Evolutionary conservation across 1,284 basidiomycete genomes (phyloP).

Genomic region (Coriolopsis trogii): DNA sequence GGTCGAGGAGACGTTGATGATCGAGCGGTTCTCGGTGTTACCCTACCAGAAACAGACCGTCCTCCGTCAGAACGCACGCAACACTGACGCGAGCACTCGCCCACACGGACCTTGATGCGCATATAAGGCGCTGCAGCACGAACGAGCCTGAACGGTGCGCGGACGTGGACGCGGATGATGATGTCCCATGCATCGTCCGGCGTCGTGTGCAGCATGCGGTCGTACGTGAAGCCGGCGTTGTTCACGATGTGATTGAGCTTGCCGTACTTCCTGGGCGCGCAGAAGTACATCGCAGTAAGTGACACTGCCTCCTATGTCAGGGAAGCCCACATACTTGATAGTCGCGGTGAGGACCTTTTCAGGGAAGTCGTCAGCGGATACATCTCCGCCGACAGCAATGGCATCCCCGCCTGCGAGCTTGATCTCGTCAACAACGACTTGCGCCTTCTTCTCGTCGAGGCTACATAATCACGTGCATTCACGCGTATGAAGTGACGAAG

Average conservation of each 20-base stretch:
- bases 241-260: conserved; percentile 88
- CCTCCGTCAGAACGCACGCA: background rate
- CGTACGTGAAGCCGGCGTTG: conserved; percentile 88
- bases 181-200: conserved; percentile 83
- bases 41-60: conserved; percentile 25
- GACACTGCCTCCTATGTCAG: background rate
- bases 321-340: conserved; percentile 56
- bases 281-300: background rate
- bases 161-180: conserved; percentile 82
- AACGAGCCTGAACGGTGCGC: conserved; percentile 84
- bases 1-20: conserved; percentile 79
- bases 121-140: conserved; percentile 85
- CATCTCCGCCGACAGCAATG: conserved; percentile 74
- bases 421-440: conserved; percentile 75
- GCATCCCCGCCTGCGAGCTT: conserved; percentile 73
- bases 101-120: conserved; percentile 68
- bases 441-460: conserved; percentile 68
- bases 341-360: conserved; percentile 79
- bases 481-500: conserved; percentile 5
- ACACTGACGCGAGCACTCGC: background rate
- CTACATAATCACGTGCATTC: conserved; percentile 38
- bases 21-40: conserved; percentile 68
- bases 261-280: conserved; percentile 62
- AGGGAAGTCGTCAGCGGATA: conserved; percentile 82
- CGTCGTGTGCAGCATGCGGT: conserved; percentile 88